phyloP scores from a whole-genome alignment of 2,329 filamentous ascomycete genomes.

The Zopfia rhizophila region DNA sequence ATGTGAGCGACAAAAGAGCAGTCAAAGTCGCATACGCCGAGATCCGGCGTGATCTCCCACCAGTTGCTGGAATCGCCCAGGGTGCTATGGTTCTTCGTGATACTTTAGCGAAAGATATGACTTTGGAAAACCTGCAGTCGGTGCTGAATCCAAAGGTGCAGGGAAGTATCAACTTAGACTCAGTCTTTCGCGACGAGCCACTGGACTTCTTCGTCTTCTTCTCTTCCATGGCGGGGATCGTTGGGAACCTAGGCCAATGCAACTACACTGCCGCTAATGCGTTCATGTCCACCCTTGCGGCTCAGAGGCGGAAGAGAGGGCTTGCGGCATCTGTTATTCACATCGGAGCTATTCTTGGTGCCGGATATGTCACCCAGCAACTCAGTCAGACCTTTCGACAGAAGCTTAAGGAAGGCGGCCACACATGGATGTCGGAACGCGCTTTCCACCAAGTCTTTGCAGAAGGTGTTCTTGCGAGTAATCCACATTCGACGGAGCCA shows the following conservation, averaged over 20 bases:
- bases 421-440: conserved; percentile 56
- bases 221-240: conserved; percentile 24
- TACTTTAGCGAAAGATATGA: conserved; percentile 2
- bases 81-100: conserved; percentile 20
- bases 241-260: conserved; percentile 34
- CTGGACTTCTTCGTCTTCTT: conserved; percentile 33
- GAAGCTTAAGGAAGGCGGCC: no score
- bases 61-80: conserved; percentile 15
- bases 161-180: conserved; percentile 12
- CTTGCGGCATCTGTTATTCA: conserved; percentile 52
- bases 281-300: conserved; percentile 55
- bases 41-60: conserved; percentile 13
- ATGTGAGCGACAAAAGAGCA: conserved; percentile 12
- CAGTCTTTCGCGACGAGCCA: conserved; percentile 1
- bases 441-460: conserved; percentile 64
- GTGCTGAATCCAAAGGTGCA: conserved; percentile 13
- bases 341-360: conserved; percentile 53
- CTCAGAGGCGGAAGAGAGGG: conserved; percentile 50
- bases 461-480: no score
- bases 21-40: conserved; percentile 3
- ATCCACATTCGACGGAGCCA: no score
- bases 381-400: not conserved
- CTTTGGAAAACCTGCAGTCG: not conserved
- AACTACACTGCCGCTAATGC: conserved; percentile 39
- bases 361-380: conserved; percentile 52